A percentile compares a stretch with the other conserved stretches of the same genome.
These are phyloP conservation scores for Macroventuria anomochaeta DNA, from an alignment of 2,329 filamentous ascomycete species.

Conservation along the genomic window DNA sequence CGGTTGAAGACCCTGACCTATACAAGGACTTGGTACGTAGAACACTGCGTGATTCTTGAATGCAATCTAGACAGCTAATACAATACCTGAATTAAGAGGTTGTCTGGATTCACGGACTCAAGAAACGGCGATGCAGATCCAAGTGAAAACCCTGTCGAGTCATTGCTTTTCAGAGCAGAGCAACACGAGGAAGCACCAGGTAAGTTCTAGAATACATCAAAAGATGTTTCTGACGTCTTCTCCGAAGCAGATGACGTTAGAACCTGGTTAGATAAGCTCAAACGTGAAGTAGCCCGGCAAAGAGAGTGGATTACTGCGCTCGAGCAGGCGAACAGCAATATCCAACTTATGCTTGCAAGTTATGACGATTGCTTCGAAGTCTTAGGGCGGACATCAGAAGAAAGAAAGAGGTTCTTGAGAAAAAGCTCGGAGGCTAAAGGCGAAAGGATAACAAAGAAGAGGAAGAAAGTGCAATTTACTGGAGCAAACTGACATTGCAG, in stretches of 20 bases:
- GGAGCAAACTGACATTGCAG: background rate
- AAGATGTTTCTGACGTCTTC: background rate
- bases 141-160: background rate
- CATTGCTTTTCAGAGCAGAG: background rate
- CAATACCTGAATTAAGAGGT: background rate
- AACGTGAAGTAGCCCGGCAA: background rate
- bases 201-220: background rate
- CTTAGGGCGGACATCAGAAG: too few relatives aligned
- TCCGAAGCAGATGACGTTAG: background rate
- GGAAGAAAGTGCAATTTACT: background rate
- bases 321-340: background rate
- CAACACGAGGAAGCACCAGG: background rate
- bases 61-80: background rate
- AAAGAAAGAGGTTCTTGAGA: background rate
- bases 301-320: background rate
- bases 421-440: background rate
- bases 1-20: background rate
- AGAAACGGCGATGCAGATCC: background rate
- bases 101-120: background rate
- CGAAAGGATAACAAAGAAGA: background rate
- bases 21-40: background rate
- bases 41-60: background rate
- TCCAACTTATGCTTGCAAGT: background rate
- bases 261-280: background rate
- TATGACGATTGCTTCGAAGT: too few relatives aligned